Evolutionary conservation across 805 yeast species (phyloP), one percentile per base, ranked within the genome.

Genomic region (Saturnispora sanitii): DNA sequence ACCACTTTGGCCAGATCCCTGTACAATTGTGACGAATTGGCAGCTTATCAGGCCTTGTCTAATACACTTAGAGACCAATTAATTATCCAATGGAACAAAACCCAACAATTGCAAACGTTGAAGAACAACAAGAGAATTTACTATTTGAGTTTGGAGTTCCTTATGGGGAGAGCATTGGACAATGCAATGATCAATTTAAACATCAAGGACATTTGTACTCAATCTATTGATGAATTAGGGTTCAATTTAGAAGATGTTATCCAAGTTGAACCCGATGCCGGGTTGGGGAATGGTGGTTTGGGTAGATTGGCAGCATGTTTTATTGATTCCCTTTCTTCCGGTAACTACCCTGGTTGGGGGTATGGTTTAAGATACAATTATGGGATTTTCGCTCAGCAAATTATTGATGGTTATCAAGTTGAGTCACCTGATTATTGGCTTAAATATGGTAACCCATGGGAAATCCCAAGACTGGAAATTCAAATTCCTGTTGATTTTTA

Each of bases 391-490:
- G 75, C 86, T 50, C 96, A 87, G 65, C 78, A 77, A 59, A 85
- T 87, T 55, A 72, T 85, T 51, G 84, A 88, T 56, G 96, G 96
- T 9, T 84, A 83, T 64, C 96, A 87, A 64, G 94, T 88, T 29
- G 96, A 87, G 63, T 71, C 85, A 26, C 96, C 96, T 11, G 96
- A 87, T 59, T 84, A 87, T 60, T 87, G 96, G 96, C 71, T 87
- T 50, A 81, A 81, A 51, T 81, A 73, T 58, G 76, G 86, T 48
- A 84, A 86, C 55, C 95, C 96, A 16, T 87, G 96, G 96, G 96
- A 87, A 61, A 79, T 88, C 48, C 82, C 82, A 50, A 73, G 96
- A 54, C 65, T 70, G 45, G 96, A 87, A 61, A 83, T 87, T 49
- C 87, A 82, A 56, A 79, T 85, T 45, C 95, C 95, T 12, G 81